Base-by-base conservation (phyloP, 2,329 filamentous ascomycete genomes). In the Botrytis fabae region DNA sequence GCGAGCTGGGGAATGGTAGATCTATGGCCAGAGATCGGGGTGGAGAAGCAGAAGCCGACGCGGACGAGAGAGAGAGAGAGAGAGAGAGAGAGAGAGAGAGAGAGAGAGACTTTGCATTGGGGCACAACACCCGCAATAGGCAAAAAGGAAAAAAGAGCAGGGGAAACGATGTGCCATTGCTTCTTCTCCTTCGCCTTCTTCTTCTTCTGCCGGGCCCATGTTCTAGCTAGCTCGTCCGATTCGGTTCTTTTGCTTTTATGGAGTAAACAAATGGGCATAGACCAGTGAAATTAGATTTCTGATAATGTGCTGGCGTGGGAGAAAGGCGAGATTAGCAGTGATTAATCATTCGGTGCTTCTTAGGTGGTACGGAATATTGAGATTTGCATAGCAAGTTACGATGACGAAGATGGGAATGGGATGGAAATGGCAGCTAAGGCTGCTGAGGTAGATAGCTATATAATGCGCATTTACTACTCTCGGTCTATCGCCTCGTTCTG, bases 291-390 rank as follows among this genome's bases (percentile, higher is more conserved):
- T 65, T 48, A 48, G 28, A 25, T 25, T 48, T 35, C 51, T 48
- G 42, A 65, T 48, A 48, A 38, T 65, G 44, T 48, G 42, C 42
- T 65, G 63, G 44, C 63, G 40, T 44, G 40, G 35, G 22, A 22
- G 22, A 28, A 38, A 61, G 59, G 59, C 59, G 59, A 61, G 28
- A 61, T 61, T 61, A 40, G 59, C 32, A 61, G 59, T 61, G 62
- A 46, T 64, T 64, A 64, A 42, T 32, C 8, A 18, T 32, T 64
- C n/a, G 48, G 48, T n/a, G 6, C 22, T n/a, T 51, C n/a, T 51
- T 46, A 22, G n/a, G 28, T 64, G 42, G 28, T 48, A 46, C 42
- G 28, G 40, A 25, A 48, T 48, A 65, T 65, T 65, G 42, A 48
- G 62, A 48, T 48, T 65, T 46, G 42, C 62, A 65, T 48, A 20